Percentiles rank a stretch among this genome's conserved stretches.
Evolutionary conservation across 345 rosid species (phyloP).

Genomic region (Triadica sebifera): DNA sequence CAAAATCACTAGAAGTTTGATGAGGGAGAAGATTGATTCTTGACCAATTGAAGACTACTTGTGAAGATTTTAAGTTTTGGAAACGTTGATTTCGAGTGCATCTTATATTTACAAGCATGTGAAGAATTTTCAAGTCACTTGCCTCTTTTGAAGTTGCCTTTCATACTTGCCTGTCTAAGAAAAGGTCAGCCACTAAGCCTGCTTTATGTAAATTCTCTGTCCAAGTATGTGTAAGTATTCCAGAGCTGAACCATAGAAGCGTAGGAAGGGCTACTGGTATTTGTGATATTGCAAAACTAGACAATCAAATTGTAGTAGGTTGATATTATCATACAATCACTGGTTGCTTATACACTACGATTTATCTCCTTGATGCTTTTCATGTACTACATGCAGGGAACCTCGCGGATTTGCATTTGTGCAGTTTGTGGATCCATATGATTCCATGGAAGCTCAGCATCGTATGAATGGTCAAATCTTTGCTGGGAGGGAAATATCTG

Average conservation of each 20-base stretch:
- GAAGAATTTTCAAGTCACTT: conserved; percentile 67
- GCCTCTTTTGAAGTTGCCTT: conserved; percentile 75
- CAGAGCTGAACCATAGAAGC: conserved; percentile 38
- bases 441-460: conserved; percentile 83
- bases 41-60: conserved; percentile 52
- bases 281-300: conserved; percentile 28
- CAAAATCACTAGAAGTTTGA: conserved; percentile 69
- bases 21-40: conserved; percentile 53
- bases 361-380: conserved; percentile 20
- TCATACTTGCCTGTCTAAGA: no score
- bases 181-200: no score
- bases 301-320: conserved; percentile 16
- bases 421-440: conserved; percentile 88
- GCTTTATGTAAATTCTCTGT: conserved; percentile 41
- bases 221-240: conserved; percentile 43
- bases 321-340: conserved; percentile 8
- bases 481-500: conserved; percentile 88
- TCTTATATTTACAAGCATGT: conserved; percentile 64
- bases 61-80: conserved; percentile 52
- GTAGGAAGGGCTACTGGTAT: conserved; percentile 35
- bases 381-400: conserved; percentile 47
- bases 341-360: conserved; percentile 18
- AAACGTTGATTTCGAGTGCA: conserved; percentile 58
- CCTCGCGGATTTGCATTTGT: conserved; percentile 99
- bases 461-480: conserved; percentile 81